Percentiles rank a stretch among this genome's conserved stretches.
phyloP scores from a whole-genome alignment of 441 rosid genomes.

The Pelargonium citronellum region DNA sequence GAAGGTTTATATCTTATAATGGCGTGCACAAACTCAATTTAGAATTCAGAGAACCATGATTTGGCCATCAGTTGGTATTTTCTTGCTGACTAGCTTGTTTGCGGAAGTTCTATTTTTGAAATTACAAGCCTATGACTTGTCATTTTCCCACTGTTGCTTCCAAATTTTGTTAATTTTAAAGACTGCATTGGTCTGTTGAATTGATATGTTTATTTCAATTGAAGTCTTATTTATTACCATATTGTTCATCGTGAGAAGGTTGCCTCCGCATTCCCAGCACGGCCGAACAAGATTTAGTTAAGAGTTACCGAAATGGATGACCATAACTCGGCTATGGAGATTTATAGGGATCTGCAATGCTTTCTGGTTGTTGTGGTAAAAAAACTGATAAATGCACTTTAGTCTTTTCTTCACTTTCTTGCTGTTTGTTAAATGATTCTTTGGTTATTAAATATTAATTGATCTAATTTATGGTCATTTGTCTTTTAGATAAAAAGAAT shows the following conservation, averaged over 20 bases:
- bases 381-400: no score
- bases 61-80: neutral
- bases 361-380: no score
- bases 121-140: no score
- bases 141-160: neutral
- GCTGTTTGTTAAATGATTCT: neutral
- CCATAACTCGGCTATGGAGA: neutral
- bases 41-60: neutral
- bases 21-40: neutral
- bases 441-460: neutral
- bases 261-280: neutral
- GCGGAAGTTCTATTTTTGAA: neutral
- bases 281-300: neutral
- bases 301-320: neutral
- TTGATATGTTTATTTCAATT: no score
- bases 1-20: neutral
- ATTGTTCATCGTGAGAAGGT: neutral
- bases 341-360: neutral
- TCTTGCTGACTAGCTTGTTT: neutral
- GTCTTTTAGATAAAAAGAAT: slow-evolving; percentile 44
- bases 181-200: neutral
- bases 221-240: neutral
- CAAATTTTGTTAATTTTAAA: neutral
- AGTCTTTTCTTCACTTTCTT: neutral
- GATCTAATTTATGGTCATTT: slow-evolving; percentile 17